Conservation (phyloP, 805 yeast species). For the Metschnikowia amazonensis region DNA sequence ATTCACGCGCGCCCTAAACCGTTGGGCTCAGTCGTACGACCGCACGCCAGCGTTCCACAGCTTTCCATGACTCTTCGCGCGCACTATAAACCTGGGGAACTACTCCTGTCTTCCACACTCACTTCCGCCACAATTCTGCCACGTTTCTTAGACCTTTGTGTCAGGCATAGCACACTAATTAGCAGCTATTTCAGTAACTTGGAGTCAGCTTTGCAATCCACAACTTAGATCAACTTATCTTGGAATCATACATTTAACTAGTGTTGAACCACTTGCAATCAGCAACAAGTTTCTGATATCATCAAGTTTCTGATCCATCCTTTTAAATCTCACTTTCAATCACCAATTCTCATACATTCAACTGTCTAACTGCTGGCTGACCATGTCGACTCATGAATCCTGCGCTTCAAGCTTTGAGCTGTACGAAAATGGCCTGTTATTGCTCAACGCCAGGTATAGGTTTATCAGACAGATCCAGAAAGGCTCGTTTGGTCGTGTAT, state of each 20-base stretch:
- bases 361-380: too few relatives aligned
- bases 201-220: too few relatives aligned
- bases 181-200: too few relatives aligned
- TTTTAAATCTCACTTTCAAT: too few relatives aligned
- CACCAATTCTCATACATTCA: too few relatives aligned
- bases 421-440: constrained; percentile 35
- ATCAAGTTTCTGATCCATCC: too few relatives aligned
- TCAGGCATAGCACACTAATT: too few relatives aligned
- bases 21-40: neutral
- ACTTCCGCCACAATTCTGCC: neutral
- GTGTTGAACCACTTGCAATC: too few relatives aligned
- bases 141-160: neutral
- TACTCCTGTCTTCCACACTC: neutral
- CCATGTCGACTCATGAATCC: too few relatives aligned
- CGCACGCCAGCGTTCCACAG: constrained; percentile 4
- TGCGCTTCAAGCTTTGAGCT: constrained; percentile 14
- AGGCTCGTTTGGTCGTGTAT: constrained; percentile 62
- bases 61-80: constrained; percentile 6
- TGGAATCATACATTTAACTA: too few relatives aligned
- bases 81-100: constrained; percentile 2
- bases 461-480: constrained; percentile 45
- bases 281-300: too few relatives aligned
- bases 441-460: constrained; percentile 39
- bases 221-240: too few relatives aligned
- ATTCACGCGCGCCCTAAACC: neutral